phyloP scores from a whole-genome alignment of 1,284 basidiomycete species.

The Malassezia furfur region DNA sequence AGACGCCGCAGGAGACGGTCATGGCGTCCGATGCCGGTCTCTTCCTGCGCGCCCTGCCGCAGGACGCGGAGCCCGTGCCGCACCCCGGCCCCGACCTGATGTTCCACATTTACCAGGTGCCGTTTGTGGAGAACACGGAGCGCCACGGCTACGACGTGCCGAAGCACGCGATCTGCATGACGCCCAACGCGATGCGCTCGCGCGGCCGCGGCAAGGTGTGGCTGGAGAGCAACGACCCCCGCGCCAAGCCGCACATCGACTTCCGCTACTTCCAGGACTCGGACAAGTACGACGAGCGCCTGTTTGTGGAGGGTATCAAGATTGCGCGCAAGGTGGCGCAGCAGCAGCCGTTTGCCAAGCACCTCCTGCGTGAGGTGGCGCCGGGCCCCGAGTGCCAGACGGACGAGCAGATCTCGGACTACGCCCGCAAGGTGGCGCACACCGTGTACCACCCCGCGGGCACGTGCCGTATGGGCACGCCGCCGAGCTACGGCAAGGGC shows the following conservation, averaged over 20 bases:
- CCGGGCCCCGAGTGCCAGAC: constrained; percentile 44
- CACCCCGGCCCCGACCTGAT: constrained; percentile 47
- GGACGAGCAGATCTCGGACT: constrained; percentile 43
- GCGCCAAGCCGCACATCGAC: constrained; percentile 51
- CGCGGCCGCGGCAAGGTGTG: constrained; percentile 49
- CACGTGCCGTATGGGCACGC: constrained; percentile 48
- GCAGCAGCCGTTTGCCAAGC: constrained; percentile 50
- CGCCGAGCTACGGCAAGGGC: constrained; percentile 11
- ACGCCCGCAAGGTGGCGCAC: constrained; percentile 45
- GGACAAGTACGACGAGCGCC: constrained; percentile 51
- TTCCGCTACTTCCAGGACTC: constrained; percentile 53
- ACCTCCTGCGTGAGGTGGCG: constrained; percentile 50
- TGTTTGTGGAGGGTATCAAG: constrained; percentile 55
- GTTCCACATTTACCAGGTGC: constrained; percentile 48
- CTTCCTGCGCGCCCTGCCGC: constrained; percentile 40
- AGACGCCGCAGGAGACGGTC: constrained; percentile 46
- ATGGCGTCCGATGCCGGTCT: constrained; percentile 48
- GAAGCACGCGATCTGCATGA: constrained; percentile 49
- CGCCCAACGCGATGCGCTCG: constrained; percentile 50
- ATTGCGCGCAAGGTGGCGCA: constrained; percentile 51
- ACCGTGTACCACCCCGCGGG: constrained; percentile 49
- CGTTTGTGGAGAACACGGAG: constrained; percentile 43
- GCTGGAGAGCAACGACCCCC: constrained; percentile 50
- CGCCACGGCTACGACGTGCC: constrained; percentile 46
- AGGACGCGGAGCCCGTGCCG: constrained; percentile 28